Percentiles rank a stretch among this genome's conserved stretches.
phyloP scores from a whole-genome alignment of 352 stramenopile species.

The Phytophthora cryptogea region DNA sequence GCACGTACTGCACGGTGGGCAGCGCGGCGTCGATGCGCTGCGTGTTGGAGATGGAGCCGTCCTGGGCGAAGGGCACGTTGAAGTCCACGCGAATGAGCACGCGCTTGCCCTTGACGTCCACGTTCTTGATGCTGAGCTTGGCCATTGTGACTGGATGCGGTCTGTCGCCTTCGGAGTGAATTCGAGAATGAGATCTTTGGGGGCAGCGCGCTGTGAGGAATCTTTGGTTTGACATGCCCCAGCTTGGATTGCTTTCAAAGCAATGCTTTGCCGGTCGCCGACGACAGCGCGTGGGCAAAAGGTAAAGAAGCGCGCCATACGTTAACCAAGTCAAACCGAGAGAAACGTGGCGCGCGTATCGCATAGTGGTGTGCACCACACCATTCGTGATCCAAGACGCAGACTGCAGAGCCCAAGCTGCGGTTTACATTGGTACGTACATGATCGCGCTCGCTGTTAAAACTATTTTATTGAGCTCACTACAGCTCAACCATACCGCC shows the following conservation, averaged over 20 bases:
- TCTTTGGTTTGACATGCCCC: conserved; percentile 2
- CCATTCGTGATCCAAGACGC: not conserved
- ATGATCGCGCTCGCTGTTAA: too few relatives aligned
- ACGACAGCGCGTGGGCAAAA: conserved; percentile 1
- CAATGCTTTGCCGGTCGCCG: too few relatives aligned
- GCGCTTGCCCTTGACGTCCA: conserved; percentile 96
- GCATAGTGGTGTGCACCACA: not conserved
- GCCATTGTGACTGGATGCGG: conserved; percentile 48
- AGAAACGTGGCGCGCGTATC: conserved; percentile 9
- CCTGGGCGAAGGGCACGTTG: conserved; percentile 96
- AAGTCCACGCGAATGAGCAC: conserved; percentile 99
- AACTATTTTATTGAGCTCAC: too few relatives aligned
- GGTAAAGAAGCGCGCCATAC: conserved; percentile 7
- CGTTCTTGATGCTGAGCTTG: conserved; percentile 92
- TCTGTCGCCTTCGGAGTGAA: conserved; percentile 28
- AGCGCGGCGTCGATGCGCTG: conserved; percentile 98
- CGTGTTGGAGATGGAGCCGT: conserved; percentile 97
- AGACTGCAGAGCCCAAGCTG: too few relatives aligned
- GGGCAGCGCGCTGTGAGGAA: not conserved
- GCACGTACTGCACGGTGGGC: conserved; percentile 97
- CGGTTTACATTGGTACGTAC: too few relatives aligned
- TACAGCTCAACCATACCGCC: too few relatives aligned
- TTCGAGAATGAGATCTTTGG: conserved; percentile 42
- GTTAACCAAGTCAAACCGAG: conserved; percentile 14
- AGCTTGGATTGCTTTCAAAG: not conserved